A percentile compares a stretch with the other conserved stretches of the same genome.
These are phyloP conservation scores for Suillus luteus DNA, from an alignment of 768 basidiomycete genomes.

Conservation along the genomic window DNA sequence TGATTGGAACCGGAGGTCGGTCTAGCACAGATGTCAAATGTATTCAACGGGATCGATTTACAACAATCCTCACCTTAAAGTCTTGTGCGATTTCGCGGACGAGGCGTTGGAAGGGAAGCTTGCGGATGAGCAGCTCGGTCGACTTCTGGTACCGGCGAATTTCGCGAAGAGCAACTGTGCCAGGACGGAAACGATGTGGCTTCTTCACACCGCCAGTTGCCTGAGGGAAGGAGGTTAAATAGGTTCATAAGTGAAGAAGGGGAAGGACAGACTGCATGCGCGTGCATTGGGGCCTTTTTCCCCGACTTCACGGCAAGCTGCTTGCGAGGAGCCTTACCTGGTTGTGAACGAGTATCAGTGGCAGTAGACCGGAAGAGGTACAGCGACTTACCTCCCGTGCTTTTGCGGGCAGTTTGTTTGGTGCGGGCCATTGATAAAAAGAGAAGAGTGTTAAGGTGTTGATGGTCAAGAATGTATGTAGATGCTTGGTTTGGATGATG, in stretches of 20 bases:
- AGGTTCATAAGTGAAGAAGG: slow-evolving; percentile 12
- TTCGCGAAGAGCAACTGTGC: slow-evolving; percentile 90
- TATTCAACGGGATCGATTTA: neutral
- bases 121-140: slow-evolving; percentile 83
- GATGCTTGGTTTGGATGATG: neutral
- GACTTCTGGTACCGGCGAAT: slow-evolving; percentile 89
- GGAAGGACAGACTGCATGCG: slow-evolving; percentile 40
- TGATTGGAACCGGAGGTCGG: slow-evolving; percentile 86
- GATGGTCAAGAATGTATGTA: neutral
- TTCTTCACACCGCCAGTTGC: slow-evolving; percentile 91
- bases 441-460: neutral
- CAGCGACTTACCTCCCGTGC: slow-evolving; percentile 59
- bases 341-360: neutral
- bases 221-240: slow-evolving; percentile 36
- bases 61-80: slow-evolving; percentile 62
- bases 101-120: slow-evolving; percentile 88
- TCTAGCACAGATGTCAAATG: slow-evolving; percentile 38
- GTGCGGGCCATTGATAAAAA: slow-evolving; percentile 61
- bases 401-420: slow-evolving; percentile 78
- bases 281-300: slow-evolving; percentile 48
- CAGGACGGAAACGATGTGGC: slow-evolving; percentile 81
- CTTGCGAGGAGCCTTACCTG: slow-evolving; percentile 68
- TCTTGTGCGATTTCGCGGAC: slow-evolving; percentile 91
- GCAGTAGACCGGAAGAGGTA: neutral
- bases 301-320: slow-evolving; percentile 67